Evolutionary conservation across 768 basidiomycete genomes (phyloP).

Genomic region (Postia placenta): DNA sequence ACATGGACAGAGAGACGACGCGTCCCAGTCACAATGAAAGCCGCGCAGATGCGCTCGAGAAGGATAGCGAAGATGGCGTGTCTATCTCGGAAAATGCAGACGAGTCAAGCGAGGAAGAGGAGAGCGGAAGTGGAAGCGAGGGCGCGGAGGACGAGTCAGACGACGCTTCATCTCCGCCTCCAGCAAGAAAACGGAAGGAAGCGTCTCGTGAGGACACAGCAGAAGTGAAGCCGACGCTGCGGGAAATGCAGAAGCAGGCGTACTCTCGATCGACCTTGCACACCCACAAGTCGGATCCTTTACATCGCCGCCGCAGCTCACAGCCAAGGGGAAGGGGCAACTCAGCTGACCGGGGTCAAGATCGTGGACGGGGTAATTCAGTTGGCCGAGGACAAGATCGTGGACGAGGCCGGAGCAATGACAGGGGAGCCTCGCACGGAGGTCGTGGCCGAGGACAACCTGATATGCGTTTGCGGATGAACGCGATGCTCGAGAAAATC

Average conservation of each 20-base stretch:
- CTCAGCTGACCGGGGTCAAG: conserved; percentile 17
- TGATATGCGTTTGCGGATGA: conserved; percentile 87
- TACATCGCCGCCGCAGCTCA: conserved; percentile 24
- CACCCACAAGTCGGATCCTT: conserved; percentile 46
- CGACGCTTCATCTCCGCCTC: conserved; percentile 1
- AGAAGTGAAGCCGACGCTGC: conserved; percentile 34
- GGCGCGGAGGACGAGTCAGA: conserved; percentile 11
- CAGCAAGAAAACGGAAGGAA: conserved; percentile 1
- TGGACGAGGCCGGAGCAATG: conserved; percentile 9
- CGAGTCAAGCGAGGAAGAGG: neutral
- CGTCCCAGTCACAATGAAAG: neutral
- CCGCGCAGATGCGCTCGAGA: neutral
- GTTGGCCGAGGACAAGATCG: conserved; percentile 19
- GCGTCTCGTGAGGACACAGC: conserved; percentile 4
- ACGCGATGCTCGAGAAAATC: conserved; percentile 80
- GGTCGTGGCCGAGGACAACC: conserved; percentile 40
- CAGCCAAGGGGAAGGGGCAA: conserved; percentile 8
- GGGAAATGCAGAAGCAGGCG: conserved; percentile 56
- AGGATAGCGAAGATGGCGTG: neutral
- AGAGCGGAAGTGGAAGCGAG: neutral
- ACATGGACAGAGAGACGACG: neutral
- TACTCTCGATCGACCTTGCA: conserved; percentile 56
- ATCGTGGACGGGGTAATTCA: conserved; percentile 8
- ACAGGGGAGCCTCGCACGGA: conserved; percentile 32
- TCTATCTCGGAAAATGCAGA: neutral